phyloP scores from a whole-genome alignment of 345 rosid species.

The Salix dunnii region DNA sequence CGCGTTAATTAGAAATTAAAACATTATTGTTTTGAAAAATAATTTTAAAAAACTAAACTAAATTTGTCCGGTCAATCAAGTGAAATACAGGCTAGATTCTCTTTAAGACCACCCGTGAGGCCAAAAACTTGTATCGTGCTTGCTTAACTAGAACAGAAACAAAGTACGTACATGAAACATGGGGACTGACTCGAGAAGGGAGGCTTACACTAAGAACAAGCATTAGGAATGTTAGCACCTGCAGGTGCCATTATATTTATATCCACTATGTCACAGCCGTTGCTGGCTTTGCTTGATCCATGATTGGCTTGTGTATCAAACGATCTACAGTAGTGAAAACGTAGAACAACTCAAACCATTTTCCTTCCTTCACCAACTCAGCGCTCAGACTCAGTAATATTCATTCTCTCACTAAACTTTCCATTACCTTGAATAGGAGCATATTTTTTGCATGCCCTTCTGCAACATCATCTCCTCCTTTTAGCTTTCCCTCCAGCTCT shows the following conservation, averaged over 20 bases:
- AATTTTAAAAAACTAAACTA: neutral
- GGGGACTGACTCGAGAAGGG: neutral
- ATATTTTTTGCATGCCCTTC: constrained; percentile 25
- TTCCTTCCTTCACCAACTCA: neutral
- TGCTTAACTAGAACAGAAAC: neutral
- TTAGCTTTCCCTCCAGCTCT: constrained; percentile 16
- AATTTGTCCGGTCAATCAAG: too few relatives aligned
- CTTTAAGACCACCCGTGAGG: too few relatives aligned
- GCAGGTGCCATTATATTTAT: constrained; percentile 25
- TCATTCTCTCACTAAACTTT: neutral
- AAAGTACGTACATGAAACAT: neutral
- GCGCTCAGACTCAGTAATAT: too few relatives aligned
- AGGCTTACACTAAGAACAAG: constrained; percentile 17
- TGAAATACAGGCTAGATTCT: too few relatives aligned
- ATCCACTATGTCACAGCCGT: constrained; percentile 9
- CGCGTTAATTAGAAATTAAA: too few relatives aligned
- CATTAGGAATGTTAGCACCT: neutral
- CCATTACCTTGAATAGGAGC: neutral
- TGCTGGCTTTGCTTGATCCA: neutral
- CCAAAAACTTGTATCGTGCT: too few relatives aligned
- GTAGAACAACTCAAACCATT: neutral
- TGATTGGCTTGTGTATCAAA: constrained; percentile 9
- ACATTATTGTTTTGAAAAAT: too few relatives aligned
- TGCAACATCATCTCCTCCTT: constrained; percentile 1
- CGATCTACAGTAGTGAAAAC: neutral